Evolutionary conservation across 345 rosid species (phyloP).

Genomic region (Ceriops zippeliana): DNA sequence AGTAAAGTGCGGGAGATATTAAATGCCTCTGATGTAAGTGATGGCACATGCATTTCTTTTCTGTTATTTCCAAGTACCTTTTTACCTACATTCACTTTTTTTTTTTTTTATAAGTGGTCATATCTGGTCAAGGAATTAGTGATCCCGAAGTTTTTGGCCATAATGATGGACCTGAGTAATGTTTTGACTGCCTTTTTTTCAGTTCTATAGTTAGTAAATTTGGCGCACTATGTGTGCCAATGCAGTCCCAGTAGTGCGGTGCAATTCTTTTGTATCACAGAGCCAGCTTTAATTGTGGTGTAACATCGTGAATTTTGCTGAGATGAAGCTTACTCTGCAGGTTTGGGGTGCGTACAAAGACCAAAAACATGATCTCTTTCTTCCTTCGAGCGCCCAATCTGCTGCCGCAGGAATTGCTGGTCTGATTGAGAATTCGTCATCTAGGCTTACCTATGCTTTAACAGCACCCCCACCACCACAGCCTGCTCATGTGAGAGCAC

Average conservation of each 20-base stretch:
- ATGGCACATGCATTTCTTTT: not conserved
- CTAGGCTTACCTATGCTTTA: constrained; percentile 74
- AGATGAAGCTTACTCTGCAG: constrained; percentile 33
- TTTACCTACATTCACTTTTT: too few relatives aligned
- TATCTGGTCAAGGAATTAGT: not conserved
- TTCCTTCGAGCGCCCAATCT: constrained; percentile 89
- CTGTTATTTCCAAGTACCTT: not conserved
- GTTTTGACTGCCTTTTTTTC: too few relatives aligned
- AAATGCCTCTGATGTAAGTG: constrained; percentile 88
- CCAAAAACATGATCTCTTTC: constrained; percentile 97
- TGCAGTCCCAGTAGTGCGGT: too few relatives aligned
- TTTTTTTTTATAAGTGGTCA: too few relatives aligned
- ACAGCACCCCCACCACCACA: constrained; percentile 70
- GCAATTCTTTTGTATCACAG: too few relatives aligned
- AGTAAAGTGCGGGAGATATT: constrained; percentile 76
- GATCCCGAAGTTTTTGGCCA: not conserved
- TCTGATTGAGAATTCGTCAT: constrained; percentile 80
- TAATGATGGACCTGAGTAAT: not conserved
- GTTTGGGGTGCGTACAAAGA: constrained; percentile 96
- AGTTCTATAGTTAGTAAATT: too few relatives aligned
- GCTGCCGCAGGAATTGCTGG: constrained; percentile 97
- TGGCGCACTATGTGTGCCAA: too few relatives aligned
- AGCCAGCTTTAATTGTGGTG: not conserved
- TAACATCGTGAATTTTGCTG: not conserved
- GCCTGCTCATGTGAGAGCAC: constrained; percentile 31